A percentile compares a stretch with the other conserved stretches of the same genome.
Conservation (phyloP, 192 early-diverging fungal species). For the Entomortierella chlamydospora region DNA sequence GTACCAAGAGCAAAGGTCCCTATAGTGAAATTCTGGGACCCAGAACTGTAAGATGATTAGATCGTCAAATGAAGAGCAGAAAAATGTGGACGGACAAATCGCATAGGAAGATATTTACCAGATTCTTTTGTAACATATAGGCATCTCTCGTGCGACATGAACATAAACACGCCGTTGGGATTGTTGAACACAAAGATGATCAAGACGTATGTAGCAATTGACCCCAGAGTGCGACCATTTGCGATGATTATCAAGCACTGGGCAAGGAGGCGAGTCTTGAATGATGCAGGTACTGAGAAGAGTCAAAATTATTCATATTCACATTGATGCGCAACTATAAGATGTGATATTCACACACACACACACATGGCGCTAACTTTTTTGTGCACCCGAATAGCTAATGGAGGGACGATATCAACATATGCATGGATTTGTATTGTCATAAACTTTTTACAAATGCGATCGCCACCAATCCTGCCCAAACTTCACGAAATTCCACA, state of each 20-base stretch:
- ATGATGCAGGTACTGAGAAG: slow-evolving; percentile 79
- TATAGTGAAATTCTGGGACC: slow-evolving; percentile 93
- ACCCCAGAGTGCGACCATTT: slow-evolving; percentile 89
- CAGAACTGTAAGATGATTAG: slow-evolving; percentile 75
- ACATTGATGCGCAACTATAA: no score
- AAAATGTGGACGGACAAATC: no score
- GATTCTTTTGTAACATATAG: slow-evolving; percentile 52
- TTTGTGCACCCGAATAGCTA: slow-evolving; percentile 63
- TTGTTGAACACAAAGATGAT: slow-evolving; percentile 92
- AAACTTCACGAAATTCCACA: slow-evolving; percentile 74
- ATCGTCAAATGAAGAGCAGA: no score
- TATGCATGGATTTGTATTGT: slow-evolving; percentile 97
- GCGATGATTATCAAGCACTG: slow-evolving; percentile 96
- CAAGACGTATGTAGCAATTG: slow-evolving; percentile 88
- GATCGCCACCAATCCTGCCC: slow-evolving; percentile 90
- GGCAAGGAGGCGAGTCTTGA: slow-evolving; percentile 86
- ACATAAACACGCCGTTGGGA: slow-evolving; percentile 93
- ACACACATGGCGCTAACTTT: background rate
- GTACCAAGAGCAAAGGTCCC: slow-evolving; percentile 92
- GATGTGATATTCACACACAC: no score
- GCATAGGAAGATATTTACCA: no score
- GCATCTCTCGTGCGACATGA: slow-evolving; percentile 87
- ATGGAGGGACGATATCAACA: slow-evolving; percentile 92
- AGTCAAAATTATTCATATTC: background rate
- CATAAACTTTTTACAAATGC: slow-evolving; percentile 93